Base-by-base conservation (phyloP, 306 rosid genomes). In the Urtica urens region DNA sequence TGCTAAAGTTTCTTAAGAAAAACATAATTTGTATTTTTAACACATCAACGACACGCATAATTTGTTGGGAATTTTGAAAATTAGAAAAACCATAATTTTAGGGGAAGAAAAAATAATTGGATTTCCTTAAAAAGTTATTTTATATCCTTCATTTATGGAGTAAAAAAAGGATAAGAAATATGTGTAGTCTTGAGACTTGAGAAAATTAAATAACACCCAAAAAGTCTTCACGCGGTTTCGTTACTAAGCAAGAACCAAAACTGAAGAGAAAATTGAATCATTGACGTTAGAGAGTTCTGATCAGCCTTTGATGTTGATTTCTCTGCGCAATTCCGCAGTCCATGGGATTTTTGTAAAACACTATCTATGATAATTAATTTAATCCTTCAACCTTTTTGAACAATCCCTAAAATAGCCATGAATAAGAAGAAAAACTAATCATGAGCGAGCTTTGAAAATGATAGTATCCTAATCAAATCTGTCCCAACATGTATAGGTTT, bases 171-270 rank as follows among this genome's bases (percentile, higher is more conserved):
- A 43, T 13, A 0, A 17, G 28, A 38, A 26, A 2, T 21, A 29
- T 6, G 16, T 49, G 29, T 3, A 10, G 33, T 43, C 49, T 22
- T 37, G 10, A 41, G 19, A 52, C 34, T 44, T 46, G 7, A 33
- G 46, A 45, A 31, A 10, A 30, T 27, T 7, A 3, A 14, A 24
- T 15, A 24, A n/a, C n/a, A 47, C 6, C 28, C 1, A 33, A 2
- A 51, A 33, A 51, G 44, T 65, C 23, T 52, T 29, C n/a, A 77
- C 82, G 83, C 78, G 84, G 72, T 78, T 78, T 70, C 34, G 10
- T 63, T 62, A 55, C 53, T 10, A 44, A 48, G 52, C 56, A 58
- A 53, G n/a, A n/a, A n/a, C n/a, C n/a, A 64, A 35, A 64, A 68
- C 11, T 35, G 7, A 0, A 13, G 6, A 5, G 2, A 10, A 38